A percentile compares a stretch with the other conserved stretches of the same genome.
These are phyloP conservation scores for Stagonosporopsis vannaccii DNA, from an alignment of 2,329 filamentous ascomycete genomes.

Conservation along the genomic window DNA sequence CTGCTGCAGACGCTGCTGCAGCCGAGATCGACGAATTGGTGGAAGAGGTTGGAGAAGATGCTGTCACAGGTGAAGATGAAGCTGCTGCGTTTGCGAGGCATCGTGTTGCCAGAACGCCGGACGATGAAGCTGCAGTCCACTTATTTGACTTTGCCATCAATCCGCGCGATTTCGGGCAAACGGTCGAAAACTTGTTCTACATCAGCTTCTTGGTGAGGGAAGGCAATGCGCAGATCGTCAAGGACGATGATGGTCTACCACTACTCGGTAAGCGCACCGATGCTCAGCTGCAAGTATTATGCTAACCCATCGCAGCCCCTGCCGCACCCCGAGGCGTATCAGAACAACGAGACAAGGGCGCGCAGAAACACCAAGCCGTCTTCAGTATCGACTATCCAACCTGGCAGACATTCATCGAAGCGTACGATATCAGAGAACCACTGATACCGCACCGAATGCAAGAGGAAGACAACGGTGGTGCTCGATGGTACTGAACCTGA, in stretches of 20 bases:
- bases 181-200: constrained; percentile 96
- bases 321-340: constrained; percentile 58
- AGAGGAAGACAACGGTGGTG: constrained; percentile 32
- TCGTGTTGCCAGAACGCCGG: constrained; percentile 64
- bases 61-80: constrained; percentile 45
- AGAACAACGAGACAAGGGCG: constrained; percentile 61
- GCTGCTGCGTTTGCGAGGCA: constrained; percentile 67
- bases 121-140: constrained; percentile 69
- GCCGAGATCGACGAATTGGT: constrained; percentile 37
- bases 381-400: constrained; percentile 85
- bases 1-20: constrained; percentile 52
- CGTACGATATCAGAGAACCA: constrained; percentile 76
- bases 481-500: constrained; percentile 8
- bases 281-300: background rate
- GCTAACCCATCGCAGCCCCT: constrained; percentile 44
- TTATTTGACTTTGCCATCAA: constrained; percentile 90
- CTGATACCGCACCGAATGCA: constrained; percentile 81
- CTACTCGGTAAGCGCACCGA: constrained; percentile 71
- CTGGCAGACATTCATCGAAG: constrained; percentile 79
- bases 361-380: constrained; percentile 78
- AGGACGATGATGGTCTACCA: constrained; percentile 78
- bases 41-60: constrained; percentile 31
- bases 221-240: constrained; percentile 75
- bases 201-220: constrained; percentile 93
- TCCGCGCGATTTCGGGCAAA: constrained; percentile 88